Base-by-base conservation (phyloP, 768 basidiomycete species). In the Megacollybia marginata region DNA sequence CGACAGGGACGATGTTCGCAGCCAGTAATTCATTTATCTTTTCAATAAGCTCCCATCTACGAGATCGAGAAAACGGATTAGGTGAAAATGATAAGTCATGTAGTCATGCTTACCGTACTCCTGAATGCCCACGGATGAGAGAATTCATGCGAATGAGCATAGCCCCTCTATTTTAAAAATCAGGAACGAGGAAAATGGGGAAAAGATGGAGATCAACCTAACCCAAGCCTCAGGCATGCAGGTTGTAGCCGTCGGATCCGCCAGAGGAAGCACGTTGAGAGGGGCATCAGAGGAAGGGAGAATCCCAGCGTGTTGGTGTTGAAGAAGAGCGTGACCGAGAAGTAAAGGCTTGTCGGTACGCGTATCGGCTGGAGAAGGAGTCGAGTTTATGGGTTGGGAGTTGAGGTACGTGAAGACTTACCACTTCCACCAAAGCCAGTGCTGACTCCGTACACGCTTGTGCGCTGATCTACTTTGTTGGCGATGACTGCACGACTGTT, bases 221-320 rank as follows among this genome's bases (percentile, higher is more conserved):
- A 92, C 90, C 87, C 92, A 92, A 3, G 90, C 70, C 54, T 88
- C 83, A 2, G 91, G 91, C 88, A 93, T 92, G 47, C 71, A 78
- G 32, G 80, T 80, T 10, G 83, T 78, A 34, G 76, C 69, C 10
- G 72, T 69, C 0, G 84, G 83, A 56, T 91, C 87, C 15, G 78
- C 71, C 23, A 91, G 74, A 9, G 89, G 84, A 4, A 90, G 69
- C 15, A 69, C 68, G 43, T 71, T 57, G 6, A 70, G 71, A 6
- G 70, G 59, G 18, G 67, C 66, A 40, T 62, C 55, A 9, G 80
- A 76, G 4, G 79, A 73, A 34, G 85, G 76, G 10, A 88, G 69
- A 13, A 89, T 67, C 43, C 88, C 87, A 47, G 70, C 66, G 56
- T 87, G 84, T 58, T 88, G 85, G 56, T 88, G 85, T 60, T 88